Evolutionary conservation across 1,284 basidiomycete species (phyloP).

Genomic region (Ceratobasidium sp.): DNA sequence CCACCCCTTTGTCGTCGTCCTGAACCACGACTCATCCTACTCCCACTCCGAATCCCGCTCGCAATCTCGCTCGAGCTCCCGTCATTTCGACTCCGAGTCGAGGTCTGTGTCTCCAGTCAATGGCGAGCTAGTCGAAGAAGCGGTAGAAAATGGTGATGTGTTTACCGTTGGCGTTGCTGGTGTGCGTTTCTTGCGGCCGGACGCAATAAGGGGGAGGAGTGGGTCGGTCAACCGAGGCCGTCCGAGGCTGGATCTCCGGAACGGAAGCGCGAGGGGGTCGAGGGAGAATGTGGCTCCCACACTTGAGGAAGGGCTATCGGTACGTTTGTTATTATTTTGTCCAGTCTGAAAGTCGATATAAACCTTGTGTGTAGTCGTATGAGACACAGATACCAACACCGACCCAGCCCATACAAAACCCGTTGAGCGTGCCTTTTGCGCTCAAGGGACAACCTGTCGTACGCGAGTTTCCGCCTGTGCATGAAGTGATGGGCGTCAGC

Average conservation of each 20-base stretch:
- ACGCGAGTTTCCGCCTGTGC: conserved; percentile 42
- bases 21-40: conserved; percentile 38
- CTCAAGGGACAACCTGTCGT: conserved; percentile 35
- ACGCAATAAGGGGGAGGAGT: conserved; percentile 38
- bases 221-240: conserved; percentile 38
- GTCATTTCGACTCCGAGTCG: conserved; percentile 35
- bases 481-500: conserved; percentile 40
- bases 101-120: conserved; percentile 23
- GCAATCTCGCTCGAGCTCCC: conserved; percentile 39
- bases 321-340: conserved; percentile 8
- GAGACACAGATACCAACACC: conserved; percentile 35
- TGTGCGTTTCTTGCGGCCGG: conserved; percentile 42
- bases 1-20: conserved; percentile 37
- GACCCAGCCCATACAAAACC: conserved; percentile 42
- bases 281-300: conserved; percentile 26
- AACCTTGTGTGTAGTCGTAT: conserved; percentile 27
- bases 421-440: conserved; percentile 28
- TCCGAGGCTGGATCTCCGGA: conserved; percentile 37
- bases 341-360: conserved; percentile 15
- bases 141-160: conserved; percentile 14
- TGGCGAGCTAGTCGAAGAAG: conserved; percentile 4
- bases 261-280: conserved; percentile 33
- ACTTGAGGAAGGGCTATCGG: conserved; percentile 32
- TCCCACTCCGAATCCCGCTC: conserved; percentile 39
- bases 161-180: conserved; percentile 31